These are phyloP conservation scores for Mucor lusitanicus DNA, from an alignment of 371 early-diverging fungal genomes.

Conservation along the genomic window DNA sequence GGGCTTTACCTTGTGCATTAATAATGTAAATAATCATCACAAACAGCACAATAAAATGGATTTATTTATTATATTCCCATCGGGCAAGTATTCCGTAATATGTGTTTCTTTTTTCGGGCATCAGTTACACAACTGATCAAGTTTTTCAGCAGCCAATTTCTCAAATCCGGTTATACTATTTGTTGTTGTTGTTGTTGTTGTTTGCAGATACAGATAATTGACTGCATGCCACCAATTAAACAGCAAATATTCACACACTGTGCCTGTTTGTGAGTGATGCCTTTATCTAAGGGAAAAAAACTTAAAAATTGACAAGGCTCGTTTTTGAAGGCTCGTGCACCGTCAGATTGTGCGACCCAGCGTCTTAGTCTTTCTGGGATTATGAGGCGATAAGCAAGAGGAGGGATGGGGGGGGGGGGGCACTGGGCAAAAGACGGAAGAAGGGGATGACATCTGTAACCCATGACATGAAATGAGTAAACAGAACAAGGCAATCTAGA, in stretches of 20 bases:
- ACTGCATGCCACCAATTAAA: background rate
- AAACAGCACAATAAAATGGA: background rate
- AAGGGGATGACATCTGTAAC: background rate
- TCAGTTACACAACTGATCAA: conserved; percentile 6
- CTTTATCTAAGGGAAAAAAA: background rate
- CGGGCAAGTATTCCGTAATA: conserved; percentile 4
- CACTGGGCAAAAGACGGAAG: background rate
- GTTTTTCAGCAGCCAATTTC: background rate
- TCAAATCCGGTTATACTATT: background rate
- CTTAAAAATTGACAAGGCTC: conserved; percentile 1
- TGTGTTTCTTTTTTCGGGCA: background rate
- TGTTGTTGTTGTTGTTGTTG: background rate
- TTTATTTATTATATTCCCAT: conserved; percentile 5
- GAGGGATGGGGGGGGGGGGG: background rate
- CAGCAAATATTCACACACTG: background rate
- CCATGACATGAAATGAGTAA: background rate
- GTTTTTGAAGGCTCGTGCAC: conserved; percentile 30
- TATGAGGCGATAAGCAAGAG: too few relatives aligned
- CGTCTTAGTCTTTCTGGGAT: too few relatives aligned
- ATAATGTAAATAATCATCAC: background rate
- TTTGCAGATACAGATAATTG: background rate
- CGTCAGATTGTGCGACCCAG: background rate
- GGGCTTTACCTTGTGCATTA: background rate
- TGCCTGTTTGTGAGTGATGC: background rate
- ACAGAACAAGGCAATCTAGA: background rate